Evolutionary conservation across 2,329 filamentous ascomycete species (phyloP).

Genomic region (Aspergillus novofumigatus): DNA sequence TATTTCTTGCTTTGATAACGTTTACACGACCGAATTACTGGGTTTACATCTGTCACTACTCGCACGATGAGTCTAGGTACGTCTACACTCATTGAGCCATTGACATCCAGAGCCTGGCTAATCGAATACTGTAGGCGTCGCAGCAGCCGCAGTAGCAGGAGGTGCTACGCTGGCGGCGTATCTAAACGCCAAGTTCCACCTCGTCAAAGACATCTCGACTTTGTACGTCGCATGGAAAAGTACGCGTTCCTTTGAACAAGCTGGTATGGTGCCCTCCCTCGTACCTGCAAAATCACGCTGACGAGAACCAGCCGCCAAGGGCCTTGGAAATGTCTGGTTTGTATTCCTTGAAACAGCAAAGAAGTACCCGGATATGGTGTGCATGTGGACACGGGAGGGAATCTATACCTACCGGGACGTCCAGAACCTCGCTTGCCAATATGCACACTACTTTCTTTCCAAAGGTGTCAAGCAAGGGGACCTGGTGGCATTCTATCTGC

Average conservation of each 20-base stretch:
- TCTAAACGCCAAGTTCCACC: conserved; percentile 62
- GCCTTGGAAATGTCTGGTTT: conserved; percentile 61
- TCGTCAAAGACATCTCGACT: conserved; percentile 56
- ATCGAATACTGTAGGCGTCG: conserved; percentile 12
- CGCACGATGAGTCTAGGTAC: background rate
- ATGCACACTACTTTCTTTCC: conserved; percentile 58
- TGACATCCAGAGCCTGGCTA: background rate
- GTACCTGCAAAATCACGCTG: background rate
- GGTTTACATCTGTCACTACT: background rate
- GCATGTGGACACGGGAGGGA: conserved; percentile 64
- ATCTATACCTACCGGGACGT: conserved; percentile 58
- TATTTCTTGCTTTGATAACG: background rate
- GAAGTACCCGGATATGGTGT: conserved; percentile 50
- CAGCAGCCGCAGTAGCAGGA: conserved; percentile 24
- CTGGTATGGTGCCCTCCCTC: conserved; percentile 37
- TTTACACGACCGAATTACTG: background rate
- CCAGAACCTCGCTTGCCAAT: conserved; percentile 56
- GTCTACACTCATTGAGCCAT: too few relatives aligned
- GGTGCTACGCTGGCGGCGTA: conserved; percentile 29
- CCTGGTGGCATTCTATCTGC: conserved; percentile 63
- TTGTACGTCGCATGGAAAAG: conserved; percentile 44
- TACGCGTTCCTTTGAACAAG: conserved; percentile 45
- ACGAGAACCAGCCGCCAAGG: conserved; percentile 42
- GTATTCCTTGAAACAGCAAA: conserved; percentile 57
- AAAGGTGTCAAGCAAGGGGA: conserved; percentile 57